Percentiles rank a stretch among this genome's conserved stretches.
Evolutionary conservation across 2,329 filamentous ascomycete genomes (phyloP).

Genomic region (Sphaerulina populicola): DNA sequence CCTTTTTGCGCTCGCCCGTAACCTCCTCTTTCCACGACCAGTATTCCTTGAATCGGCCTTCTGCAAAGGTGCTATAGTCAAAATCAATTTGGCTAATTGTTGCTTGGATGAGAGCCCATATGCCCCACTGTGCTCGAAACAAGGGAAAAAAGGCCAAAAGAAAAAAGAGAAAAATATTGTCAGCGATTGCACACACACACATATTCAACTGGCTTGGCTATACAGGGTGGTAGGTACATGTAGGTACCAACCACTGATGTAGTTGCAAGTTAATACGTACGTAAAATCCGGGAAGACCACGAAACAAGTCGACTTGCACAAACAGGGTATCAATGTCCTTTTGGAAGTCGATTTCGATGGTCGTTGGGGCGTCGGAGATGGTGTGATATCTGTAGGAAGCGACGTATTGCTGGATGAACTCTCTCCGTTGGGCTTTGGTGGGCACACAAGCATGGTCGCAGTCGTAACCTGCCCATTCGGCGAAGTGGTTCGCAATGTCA

Average conservation of each 20-base stretch:
- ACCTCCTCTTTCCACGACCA: constrained; percentile 78
- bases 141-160: too few relatives aligned
- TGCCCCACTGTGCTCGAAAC: constrained; percentile 52
- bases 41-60: constrained; percentile 79
- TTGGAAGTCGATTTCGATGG: constrained; percentile 42
- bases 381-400: constrained; percentile 53
- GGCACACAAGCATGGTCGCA: constrained; percentile 83
- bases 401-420: constrained; percentile 79
- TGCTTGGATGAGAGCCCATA: constrained; percentile 92
- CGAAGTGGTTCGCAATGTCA: constrained; percentile 95
- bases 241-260: too few relatives aligned
- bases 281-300: constrained; percentile 81
- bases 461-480: constrained; percentile 95
- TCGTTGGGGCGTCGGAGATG: constrained; percentile 34
- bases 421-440: constrained; percentile 63
- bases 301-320: constrained; percentile 74
- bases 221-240: too few relatives aligned
- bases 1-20: constrained; percentile 51
- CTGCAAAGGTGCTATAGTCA: constrained; percentile 87
- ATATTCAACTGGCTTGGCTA: background rate
- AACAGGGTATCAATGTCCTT: constrained; percentile 61
- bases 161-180: too few relatives aligned
- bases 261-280: too few relatives aligned
- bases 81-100: constrained; percentile 94
- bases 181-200: background rate